Evolutionary conservation across 805 yeast species (phyloP).

Genomic region (Candida hispaniensis): DNA sequence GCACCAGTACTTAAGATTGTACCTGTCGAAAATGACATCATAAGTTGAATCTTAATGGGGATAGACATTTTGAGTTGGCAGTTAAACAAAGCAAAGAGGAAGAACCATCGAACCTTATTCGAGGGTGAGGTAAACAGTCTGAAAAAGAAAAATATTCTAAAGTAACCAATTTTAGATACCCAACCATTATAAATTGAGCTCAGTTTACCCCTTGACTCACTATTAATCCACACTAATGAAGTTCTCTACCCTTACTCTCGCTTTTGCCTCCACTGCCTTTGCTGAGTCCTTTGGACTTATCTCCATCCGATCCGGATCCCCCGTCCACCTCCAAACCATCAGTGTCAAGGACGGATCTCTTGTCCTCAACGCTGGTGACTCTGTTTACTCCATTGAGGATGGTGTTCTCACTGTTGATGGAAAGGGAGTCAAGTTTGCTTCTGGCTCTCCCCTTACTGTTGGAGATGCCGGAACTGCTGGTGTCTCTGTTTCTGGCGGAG

Average conservation of each 20-base stretch:
- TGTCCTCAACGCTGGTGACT: slow-evolving; percentile 12
- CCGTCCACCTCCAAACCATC: slow-evolving; percentile 13
- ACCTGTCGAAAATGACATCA: no score
- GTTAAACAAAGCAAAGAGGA: no score
- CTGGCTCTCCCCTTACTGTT: slow-evolving; percentile 8
- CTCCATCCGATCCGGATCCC: slow-evolving; percentile 16
- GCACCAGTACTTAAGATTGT: no score
- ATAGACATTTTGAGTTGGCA: no score
- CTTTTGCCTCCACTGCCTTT: slow-evolving; percentile 8
- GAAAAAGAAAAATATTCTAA: no score
- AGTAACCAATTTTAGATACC: no score
- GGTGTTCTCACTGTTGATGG: slow-evolving; percentile 12
- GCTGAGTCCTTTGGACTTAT: slow-evolving; percentile 11
- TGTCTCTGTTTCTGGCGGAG: slow-evolving; percentile 6
- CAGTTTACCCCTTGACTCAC: no score
- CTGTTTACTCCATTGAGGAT: slow-evolving; percentile 12
- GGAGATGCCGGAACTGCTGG: slow-evolving; percentile 9
- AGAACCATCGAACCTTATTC: no score
- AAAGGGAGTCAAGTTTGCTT: slow-evolving; percentile 9
- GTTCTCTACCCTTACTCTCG: slow-evolving; percentile 11
- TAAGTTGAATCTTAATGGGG: no score
- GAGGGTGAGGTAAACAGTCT: no score
- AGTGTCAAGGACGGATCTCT: slow-evolving; percentile 5
- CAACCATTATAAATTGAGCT: no score
- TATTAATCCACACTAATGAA: no score